phyloP scores from a whole-genome alignment of 805 yeast species.

The Metschnikowia similis region DNA sequence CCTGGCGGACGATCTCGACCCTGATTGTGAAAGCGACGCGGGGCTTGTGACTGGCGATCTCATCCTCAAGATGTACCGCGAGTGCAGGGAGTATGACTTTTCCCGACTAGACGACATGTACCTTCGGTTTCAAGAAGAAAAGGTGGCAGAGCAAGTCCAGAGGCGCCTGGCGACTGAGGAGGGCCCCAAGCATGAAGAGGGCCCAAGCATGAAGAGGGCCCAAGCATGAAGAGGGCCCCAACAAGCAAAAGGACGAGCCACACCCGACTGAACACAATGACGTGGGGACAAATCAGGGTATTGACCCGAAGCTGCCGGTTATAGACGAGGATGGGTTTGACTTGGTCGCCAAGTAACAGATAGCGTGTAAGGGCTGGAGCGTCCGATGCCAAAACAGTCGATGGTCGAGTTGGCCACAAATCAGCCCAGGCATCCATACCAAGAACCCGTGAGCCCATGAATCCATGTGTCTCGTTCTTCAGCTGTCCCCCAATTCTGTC shows the following conservation, averaged over 20 bases:
- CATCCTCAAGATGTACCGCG: slow-evolving; percentile 61
- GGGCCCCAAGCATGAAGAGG: slow-evolving; percentile 53
- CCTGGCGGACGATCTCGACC: slow-evolving; percentile 94
- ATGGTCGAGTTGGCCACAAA: no score
- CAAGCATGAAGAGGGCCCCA: slow-evolving; percentile 20
- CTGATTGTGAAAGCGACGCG: slow-evolving; percentile 82
- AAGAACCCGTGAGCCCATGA: no score
- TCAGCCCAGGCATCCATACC: no score
- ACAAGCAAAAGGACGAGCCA: no score
- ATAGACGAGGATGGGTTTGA: slow-evolving; percentile 96
- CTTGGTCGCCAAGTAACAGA: slow-evolving; percentile 53
- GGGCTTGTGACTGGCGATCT: slow-evolving; percentile 69
- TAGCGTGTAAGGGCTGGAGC: not conserved
- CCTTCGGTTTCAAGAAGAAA: slow-evolving; percentile 52
- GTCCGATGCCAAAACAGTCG: no score
- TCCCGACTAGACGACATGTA: slow-evolving; percentile 56
- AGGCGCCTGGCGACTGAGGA: slow-evolving; percentile 43
- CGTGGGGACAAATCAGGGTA: slow-evolving; percentile 16
- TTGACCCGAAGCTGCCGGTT: slow-evolving; percentile 31
- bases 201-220: no score
- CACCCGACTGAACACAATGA: no score
- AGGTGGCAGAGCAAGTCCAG: slow-evolving; percentile 30
- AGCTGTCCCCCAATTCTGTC: not conserved
- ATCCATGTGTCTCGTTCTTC: not conserved
- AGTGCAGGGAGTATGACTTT: slow-evolving; percentile 54